Evolutionary conservation across 163 green algal genomes (phyloP), one percentile per base, ranked within the genome.

Genomic region (Chlorella variabilis): DNA sequence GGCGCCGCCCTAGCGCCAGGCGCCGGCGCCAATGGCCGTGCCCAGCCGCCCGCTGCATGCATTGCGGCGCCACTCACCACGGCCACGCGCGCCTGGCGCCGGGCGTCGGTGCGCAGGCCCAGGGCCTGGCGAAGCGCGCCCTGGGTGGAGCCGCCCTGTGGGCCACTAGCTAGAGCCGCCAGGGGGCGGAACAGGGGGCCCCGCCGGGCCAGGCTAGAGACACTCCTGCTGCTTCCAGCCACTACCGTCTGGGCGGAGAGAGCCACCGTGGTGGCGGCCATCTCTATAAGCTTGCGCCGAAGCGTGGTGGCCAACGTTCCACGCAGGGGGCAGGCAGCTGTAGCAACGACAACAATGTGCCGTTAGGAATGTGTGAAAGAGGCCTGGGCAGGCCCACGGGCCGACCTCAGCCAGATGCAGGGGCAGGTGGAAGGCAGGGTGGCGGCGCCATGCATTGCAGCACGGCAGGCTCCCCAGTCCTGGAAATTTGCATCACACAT

Each of bases 41-140:
- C 18, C 65, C 38, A 54, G 68, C 41, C n/a, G 27, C 39, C 29
- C 2, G 42, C 48, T 49, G 71, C 51, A 68, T 78, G 71, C 71
- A 78, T 78, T 25, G 45, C 39, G 41, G 31, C 45, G 2, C 18
- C 11, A 15, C 75, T 73, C 59, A 81, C 75, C 75, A 71, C 58
- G 4, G 75, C 75, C 6, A 61, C 39, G 2, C 27, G 58, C 2
- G 29, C 29, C 29, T 62, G 25, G 15, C 58, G 58, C 13, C 39
- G 18, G 1, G n/a, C 15, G 2, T 27, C 20, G 29, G 21, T 65
- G 39, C 36, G 62, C 6, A 71, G 58, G 59, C n/a, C 23, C 20
- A 31, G 18, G 33, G 45, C 9, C 41, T 73, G 75, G 29, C 59
- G 15, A 58, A 81, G 59, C 20, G 54, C 23, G 4, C 23, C 42